These are phyloP conservation scores for Phytomonas serpens DNA, from an alignment of 208 protist genomes.

Conservation along the genomic window DNA sequence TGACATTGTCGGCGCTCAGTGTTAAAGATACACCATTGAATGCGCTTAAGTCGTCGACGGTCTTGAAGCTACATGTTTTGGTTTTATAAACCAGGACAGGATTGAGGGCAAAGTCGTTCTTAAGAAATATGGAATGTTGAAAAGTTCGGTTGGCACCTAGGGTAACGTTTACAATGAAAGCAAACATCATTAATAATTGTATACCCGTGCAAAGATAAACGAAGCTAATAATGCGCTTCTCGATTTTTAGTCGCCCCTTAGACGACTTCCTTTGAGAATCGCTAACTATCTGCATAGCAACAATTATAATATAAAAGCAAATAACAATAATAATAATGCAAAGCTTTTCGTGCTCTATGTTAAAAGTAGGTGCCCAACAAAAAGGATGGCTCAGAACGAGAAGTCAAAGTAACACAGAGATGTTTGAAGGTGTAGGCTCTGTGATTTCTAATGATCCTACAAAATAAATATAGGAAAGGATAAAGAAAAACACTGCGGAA, in stretches of 20 bases:
- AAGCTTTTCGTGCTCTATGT: neutral
- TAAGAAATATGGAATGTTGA: constrained; percentile 28
- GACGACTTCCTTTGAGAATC: constrained; percentile 58
- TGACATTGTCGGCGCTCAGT: constrained; percentile 23
- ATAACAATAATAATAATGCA: neutral
- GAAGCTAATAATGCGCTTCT: constrained; percentile 48
- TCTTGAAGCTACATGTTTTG: constrained; percentile 29
- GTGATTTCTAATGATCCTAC: neutral
- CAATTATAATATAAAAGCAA: constrained; percentile 6
- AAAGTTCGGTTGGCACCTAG: constrained; percentile 44
- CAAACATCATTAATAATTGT: constrained; percentile 43
- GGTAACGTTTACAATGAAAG: constrained; percentile 38
- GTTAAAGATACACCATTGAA: constrained; percentile 38
- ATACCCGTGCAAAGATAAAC: constrained; percentile 46
- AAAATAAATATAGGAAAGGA: neutral
- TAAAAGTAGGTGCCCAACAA: neutral
- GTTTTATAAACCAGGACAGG: constrained; percentile 39
- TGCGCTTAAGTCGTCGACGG: constrained; percentile 41
- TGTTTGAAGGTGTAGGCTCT: neutral
- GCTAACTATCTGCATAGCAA: constrained; percentile 64
- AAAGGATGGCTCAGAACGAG: neutral
- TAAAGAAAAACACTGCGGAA: neutral
- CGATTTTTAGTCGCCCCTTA: constrained; percentile 51
- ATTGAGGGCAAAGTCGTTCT: constrained; percentile 28
- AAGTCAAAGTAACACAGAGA: neutral